Evolutionary conservation across 2,329 filamentous ascomycete species (phyloP).

Genomic region (Cadophora malorum): DNA sequence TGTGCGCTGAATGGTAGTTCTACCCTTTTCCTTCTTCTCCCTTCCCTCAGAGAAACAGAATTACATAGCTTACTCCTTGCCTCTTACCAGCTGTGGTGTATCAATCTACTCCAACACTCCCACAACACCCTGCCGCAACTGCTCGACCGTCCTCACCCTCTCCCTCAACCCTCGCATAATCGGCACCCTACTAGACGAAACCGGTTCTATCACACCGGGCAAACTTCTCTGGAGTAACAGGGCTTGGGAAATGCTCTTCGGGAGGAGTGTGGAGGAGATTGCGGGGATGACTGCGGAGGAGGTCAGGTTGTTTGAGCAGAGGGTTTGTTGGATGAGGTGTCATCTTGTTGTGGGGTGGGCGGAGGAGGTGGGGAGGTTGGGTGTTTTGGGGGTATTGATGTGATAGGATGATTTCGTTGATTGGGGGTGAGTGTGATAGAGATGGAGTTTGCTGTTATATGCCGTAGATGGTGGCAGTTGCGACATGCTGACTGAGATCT

Average conservation of each 20-base stretch:
- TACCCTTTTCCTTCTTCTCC: slow-evolving; percentile 4
- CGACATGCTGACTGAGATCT: no score
- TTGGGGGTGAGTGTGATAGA: not conserved
- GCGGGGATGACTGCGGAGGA: slow-evolving; percentile 47
- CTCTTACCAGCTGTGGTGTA: slow-evolving; percentile 59
- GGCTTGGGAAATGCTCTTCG: slow-evolving; percentile 60
- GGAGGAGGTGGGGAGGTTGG: slow-evolving; percentile 42
- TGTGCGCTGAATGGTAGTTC: slow-evolving; percentile 51
- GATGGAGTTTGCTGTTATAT: not conserved
- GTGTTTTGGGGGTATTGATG: slow-evolving; percentile 19
- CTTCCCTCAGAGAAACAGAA: no score
- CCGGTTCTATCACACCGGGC: slow-evolving; percentile 55
- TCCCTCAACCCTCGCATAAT: slow-evolving; percentile 51
- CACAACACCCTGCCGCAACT: slow-evolving; percentile 49
- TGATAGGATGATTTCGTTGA: not conserved
- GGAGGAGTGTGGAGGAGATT: slow-evolving; percentile 52
- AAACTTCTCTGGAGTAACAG: slow-evolving; percentile 60
- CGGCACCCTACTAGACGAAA: slow-evolving; percentile 58
- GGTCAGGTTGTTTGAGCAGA: slow-evolving; percentile 57
- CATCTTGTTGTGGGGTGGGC: slow-evolving; percentile 63
- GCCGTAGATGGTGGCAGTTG: no score
- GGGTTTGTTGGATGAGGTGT: slow-evolving; percentile 57
- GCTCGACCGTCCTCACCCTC: slow-evolving; percentile 43
- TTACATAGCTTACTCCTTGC: no score
- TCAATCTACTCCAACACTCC: slow-evolving; percentile 59